These are phyloP conservation scores for Hymenoscyphus occultus DNA, from an alignment of 2,329 filamentous ascomycete genomes.

Conservation along the genomic window DNA sequence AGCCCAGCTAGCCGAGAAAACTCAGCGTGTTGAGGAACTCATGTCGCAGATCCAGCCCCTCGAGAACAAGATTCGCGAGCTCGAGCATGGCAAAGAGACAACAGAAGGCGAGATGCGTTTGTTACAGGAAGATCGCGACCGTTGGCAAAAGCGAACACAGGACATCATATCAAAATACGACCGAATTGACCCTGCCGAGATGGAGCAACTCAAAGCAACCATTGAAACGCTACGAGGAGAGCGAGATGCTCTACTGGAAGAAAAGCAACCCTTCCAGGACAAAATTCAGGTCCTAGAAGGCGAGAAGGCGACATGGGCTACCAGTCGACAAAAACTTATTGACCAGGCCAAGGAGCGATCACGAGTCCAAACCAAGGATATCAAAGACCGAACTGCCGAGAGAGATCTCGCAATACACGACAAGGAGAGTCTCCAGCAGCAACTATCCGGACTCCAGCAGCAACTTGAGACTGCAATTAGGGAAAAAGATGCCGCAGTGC, in stretches of 20 bases:
- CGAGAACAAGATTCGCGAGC: slow-evolving; percentile 73
- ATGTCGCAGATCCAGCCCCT: slow-evolving; percentile 75
- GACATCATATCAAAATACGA: slow-evolving; percentile 96
- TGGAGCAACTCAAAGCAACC: slow-evolving; percentile 82
- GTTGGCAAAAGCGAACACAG: slow-evolving; percentile 94
- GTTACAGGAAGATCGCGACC: slow-evolving; percentile 85
- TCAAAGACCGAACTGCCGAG: slow-evolving; percentile 50
- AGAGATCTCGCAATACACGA: slow-evolving; percentile 40
- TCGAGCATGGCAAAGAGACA: slow-evolving; percentile 75
- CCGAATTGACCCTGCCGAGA: slow-evolving; percentile 86
- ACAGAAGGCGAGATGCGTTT: slow-evolving; percentile 73
- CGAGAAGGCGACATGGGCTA: slow-evolving; percentile 53
- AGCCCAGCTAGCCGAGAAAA: slow-evolving; percentile 71
- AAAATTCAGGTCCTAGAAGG: slow-evolving; percentile 53
- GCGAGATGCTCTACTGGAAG: slow-evolving; percentile 47
- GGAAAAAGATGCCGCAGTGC: slow-evolving; percentile 36
- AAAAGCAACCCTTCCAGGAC: slow-evolving; percentile 47
- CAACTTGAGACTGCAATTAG: slow-evolving; percentile 45
- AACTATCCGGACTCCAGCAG: slow-evolving; percentile 43
- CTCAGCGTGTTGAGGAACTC: slow-evolving; percentile 70
- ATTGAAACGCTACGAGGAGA: slow-evolving; percentile 65
- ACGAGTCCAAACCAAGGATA: slow-evolving; percentile 52
- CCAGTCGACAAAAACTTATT: slow-evolving; percentile 51
- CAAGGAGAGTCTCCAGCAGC: slow-evolving; percentile 40
- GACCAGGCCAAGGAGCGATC: slow-evolving; percentile 63